phyloP scores from a whole-genome alignment of 371 early-diverging fungal genomes.

The Apophysomyces ossiformis region DNA sequence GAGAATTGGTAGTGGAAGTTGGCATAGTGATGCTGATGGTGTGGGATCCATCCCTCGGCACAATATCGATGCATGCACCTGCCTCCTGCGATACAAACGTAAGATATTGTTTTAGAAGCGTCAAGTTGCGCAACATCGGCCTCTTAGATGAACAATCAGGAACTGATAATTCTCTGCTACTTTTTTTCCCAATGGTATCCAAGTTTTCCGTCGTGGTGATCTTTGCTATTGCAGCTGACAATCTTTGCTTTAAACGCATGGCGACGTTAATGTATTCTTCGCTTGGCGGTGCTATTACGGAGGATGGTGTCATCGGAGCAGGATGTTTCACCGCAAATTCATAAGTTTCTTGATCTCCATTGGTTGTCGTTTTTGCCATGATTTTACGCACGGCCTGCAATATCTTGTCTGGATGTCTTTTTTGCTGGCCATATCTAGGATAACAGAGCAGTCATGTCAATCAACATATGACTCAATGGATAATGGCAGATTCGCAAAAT shows the following conservation, averaged over 20 bases:
- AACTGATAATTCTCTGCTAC: not conserved
- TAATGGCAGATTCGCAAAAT: slow-evolving; percentile 3
- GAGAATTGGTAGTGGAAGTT: not conserved
- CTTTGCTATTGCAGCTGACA: slow-evolving; percentile 18
- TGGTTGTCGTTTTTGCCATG: not conserved
- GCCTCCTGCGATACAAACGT: slow-evolving; percentile 39
- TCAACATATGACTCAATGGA: not conserved
- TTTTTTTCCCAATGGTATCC: slow-evolving; percentile 24
- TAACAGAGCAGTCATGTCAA: not conserved
- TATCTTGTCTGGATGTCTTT: slow-evolving; percentile 15
- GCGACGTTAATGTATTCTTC: slow-evolving; percentile 25
- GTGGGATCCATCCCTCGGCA: slow-evolving; percentile 14
- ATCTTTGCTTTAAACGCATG: slow-evolving; percentile 27
- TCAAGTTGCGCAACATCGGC: slow-evolving; percentile 31
- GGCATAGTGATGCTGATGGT: slow-evolving; percentile 12
- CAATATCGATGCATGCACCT: slow-evolving; percentile 16
- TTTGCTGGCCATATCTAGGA: slow-evolving; percentile 9
- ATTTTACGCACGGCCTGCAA: slow-evolving; percentile 6
- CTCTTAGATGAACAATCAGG: not conserved
- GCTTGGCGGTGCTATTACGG: not conserved
- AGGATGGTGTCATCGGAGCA: slow-evolving; percentile 2
- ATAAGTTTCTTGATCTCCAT: slow-evolving; percentile 5
- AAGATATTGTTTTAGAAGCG: slow-evolving; percentile 41
- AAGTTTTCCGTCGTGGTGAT: not conserved
- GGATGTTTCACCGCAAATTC: slow-evolving; percentile 15